Conservation (phyloP, 2,329 filamentous ascomycete genomes). For the Cladosporium sp. region DNA sequence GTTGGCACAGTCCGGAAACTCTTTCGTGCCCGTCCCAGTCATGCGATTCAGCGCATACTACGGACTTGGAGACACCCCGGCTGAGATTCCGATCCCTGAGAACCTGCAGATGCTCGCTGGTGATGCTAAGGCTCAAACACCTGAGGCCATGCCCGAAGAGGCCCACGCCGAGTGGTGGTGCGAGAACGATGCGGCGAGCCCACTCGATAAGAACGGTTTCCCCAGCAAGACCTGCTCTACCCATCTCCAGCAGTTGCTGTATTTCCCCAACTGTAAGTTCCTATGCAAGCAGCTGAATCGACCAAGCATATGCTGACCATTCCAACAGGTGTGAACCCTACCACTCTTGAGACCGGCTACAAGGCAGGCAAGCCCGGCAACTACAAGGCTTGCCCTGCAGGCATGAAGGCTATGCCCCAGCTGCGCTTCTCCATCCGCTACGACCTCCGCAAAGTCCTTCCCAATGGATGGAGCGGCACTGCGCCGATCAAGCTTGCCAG, state of each 20-base stretch:
- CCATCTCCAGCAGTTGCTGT: constrained; percentile 49
- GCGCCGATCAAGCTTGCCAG: constrained; percentile 50
- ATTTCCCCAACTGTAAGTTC: constrained; percentile 47
- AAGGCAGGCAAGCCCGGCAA: constrained; percentile 35
- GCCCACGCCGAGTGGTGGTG: constrained; percentile 43
- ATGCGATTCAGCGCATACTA: constrained; percentile 53
- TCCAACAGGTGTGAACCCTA: neutral
- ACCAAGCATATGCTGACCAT: constrained; percentile 27
- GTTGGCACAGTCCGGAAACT: constrained; percentile 15
- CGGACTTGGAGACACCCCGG: constrained; percentile 41
- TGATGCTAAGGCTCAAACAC: constrained; percentile 41
- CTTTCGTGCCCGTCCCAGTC: constrained; percentile 21
- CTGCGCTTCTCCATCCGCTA: constrained; percentile 53
- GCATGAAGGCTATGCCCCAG: constrained; percentile 51
- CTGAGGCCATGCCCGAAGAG: constrained; percentile 26
- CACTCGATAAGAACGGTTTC: constrained; percentile 30
- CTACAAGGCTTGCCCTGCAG: constrained; percentile 45
- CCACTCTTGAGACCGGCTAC: constrained; percentile 37
- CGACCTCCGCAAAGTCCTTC: constrained; percentile 47
- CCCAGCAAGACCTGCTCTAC: constrained; percentile 45
- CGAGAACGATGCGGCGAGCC: constrained; percentile 30
- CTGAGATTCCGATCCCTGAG: constrained; percentile 50
- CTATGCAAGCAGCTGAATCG: neutral
- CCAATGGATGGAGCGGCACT: constrained; percentile 49
- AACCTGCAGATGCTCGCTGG: constrained; percentile 48